Base-by-base conservation (phyloP, 768 basidiomycete genomes). In the Suillus spraguei region DNA sequence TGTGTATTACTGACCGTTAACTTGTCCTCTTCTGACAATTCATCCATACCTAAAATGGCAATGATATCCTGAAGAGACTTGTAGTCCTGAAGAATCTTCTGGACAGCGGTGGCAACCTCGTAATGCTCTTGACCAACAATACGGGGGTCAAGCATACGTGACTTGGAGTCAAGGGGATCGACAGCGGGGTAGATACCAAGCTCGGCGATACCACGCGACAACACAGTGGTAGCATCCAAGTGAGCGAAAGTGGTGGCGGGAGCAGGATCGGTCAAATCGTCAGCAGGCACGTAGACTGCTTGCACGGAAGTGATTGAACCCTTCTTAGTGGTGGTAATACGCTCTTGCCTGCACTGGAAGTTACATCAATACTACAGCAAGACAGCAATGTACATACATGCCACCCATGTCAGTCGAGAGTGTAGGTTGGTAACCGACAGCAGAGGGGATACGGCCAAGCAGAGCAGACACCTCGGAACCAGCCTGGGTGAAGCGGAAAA, bases 401-500 rank as follows among this genome's bases (percentile, higher is more conserved):
- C 88, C 88, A 94, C 97, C 97, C 97, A 99, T 99, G 80, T 99
- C 97, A 76, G 97, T 99, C 68, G 97, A 98, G 65, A 99, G 91
- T 60, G 97, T 99, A 76, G 97, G 97, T 79, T 99, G 97, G 84
- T 99, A 99, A 88, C 97, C 97, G 86, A 99, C 97, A 68, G 97
- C 97, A 70, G 97, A 99, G 70, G 97, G 97, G 75, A 99, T 99
- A 94, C 97, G 97, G 86, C 97, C 97, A 70, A 99, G 92, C 72
- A 99, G 81, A 68, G 97, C 97, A 82, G 97, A 99, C 85, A 99
- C 97, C 79, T 99, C 97, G 67, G 97, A 99, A 90, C 97, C 97
- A 74, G 97, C 97, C 81, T 99, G 97, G 71, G 97, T 99, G 94
- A 99, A 99, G 77, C 97, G 96, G 97, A 99, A 99, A 82, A 99